Conservation (phyloP, 1,284 basidiomycete species). For the Cutaneotrichosporon sp. region DNA sequence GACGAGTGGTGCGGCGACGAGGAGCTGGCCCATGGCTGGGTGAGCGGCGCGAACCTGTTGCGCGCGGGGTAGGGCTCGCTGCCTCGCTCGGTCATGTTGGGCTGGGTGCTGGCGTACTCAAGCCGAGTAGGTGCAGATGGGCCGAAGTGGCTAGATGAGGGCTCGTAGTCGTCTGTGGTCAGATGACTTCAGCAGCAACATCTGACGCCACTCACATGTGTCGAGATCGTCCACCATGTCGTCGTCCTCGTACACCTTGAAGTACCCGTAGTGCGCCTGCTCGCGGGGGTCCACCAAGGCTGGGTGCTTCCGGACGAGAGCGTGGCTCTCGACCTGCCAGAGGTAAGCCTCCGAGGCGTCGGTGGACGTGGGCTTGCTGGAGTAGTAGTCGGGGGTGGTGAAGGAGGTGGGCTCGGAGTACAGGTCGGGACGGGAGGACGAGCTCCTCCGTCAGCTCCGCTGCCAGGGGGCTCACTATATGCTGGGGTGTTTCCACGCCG, state of each 20-base stretch:
- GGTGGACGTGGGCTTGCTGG: neutral
- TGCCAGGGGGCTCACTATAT: neutral
- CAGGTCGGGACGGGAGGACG: neutral
- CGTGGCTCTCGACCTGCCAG: neutral
- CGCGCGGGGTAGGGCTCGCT: too few species aligned
- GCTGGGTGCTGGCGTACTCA: neutral
- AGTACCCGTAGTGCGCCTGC: neutral
- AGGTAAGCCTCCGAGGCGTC: neutral
- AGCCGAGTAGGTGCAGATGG: neutral
- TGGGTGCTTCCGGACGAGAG: neutral
- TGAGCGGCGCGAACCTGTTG: neutral
- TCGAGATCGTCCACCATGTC: neutral
- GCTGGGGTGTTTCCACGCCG: neutral
- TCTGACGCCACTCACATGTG: neutral
- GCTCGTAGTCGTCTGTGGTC: neutral
- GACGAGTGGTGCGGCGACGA: neutral
- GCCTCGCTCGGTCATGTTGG: too few species aligned
- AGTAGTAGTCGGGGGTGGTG: neutral
- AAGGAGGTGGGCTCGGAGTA: neutral
- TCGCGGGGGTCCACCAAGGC: neutral
- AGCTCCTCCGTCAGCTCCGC: neutral
- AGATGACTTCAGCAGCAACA: neutral
- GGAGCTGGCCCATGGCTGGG: neutral
- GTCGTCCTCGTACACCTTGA: neutral
- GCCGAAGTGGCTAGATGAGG: neutral